Evolutionary conservation across 768 basidiomycete genomes (phyloP).

Genomic region (Panaeolus papilionaceus): DNA sequence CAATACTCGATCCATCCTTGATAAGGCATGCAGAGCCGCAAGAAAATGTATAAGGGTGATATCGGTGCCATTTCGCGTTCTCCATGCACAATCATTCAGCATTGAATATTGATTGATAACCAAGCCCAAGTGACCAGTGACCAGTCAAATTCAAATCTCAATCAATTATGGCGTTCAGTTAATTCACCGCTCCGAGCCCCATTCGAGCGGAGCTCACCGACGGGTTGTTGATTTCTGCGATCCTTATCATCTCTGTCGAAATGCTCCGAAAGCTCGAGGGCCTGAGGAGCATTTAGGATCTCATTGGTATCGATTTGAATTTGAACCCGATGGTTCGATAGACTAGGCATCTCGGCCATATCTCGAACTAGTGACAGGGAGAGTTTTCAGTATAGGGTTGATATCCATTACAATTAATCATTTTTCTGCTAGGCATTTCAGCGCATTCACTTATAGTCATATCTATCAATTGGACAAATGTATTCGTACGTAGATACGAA

Average conservation of each 20-base stretch:
- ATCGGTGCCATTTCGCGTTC: background rate
- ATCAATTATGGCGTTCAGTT: constrained; percentile 1
- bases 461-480: background rate
- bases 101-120: background rate
- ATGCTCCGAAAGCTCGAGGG: background rate
- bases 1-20: background rate
- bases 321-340: background rate
- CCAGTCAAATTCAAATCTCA: too few relatives aligned
- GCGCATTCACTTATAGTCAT: background rate
- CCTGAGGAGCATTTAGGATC: background rate
- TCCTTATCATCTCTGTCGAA: background rate
- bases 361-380: background rate
- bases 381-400: background rate
- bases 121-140: background rate
- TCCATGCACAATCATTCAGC: background rate
- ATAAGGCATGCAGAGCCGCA: background rate
- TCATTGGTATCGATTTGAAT: too few relatives aligned
- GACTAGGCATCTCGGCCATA: background rate
- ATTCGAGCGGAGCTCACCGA: background rate
- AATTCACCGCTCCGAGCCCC: constrained; percentile 2
- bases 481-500: background rate
- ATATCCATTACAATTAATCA: background rate
- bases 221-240: background rate
- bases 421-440: background rate
- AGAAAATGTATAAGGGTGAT: background rate